Conservation (phyloP, 2,329 filamentous ascomycete genomes). For the Chaetomiaceae sp. region DNA sequence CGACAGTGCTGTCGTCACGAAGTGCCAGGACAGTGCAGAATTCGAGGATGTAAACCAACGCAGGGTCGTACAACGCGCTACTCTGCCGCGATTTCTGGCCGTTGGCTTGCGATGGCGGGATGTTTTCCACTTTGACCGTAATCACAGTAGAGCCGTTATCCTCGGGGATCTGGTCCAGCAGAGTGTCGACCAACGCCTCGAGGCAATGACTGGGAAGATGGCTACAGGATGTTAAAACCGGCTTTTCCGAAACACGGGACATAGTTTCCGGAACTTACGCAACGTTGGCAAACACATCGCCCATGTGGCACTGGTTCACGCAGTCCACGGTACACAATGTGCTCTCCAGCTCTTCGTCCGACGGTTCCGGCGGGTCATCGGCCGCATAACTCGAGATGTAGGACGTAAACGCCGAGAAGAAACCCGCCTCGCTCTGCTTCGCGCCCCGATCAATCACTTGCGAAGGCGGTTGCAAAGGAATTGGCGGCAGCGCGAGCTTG, state of each 20-base stretch:
- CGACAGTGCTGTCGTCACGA: conserved; percentile 68
- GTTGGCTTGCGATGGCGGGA: conserved; percentile 56
- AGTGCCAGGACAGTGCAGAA: conserved; percentile 79
- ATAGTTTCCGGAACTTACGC: conserved; percentile 50
- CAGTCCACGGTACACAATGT: conserved; percentile 93
- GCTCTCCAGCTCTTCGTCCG: conserved; percentile 93
- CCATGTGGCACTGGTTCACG: conserved; percentile 82
- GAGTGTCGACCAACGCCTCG: conserved; percentile 58
- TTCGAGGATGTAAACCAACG: conserved; percentile 85
- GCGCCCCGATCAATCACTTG: conserved; percentile 87
- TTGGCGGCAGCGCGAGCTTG: conserved; percentile 67
- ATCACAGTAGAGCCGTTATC: conserved; percentile 75
- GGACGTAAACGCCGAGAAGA: conserved; percentile 91
- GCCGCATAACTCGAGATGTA: conserved; percentile 99
- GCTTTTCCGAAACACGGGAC: too few relatives aligned
- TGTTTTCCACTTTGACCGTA: conserved; percentile 80
- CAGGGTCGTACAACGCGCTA: conserved; percentile 73
- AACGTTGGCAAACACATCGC: conserved; percentile 77
- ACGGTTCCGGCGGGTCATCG: conserved; percentile 94
- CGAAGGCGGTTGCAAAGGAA: conserved; percentile 85
- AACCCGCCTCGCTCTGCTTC: conserved; percentile 71
- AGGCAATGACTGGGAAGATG: conserved; percentile 37
- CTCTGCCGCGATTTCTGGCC: conserved; percentile 51
- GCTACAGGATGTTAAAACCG: conserved; percentile 29
- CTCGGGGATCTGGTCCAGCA: conserved; percentile 83